Evolutionary conservation across 306 rosid species (phyloP).

Genomic region (Betula pendula): DNA sequence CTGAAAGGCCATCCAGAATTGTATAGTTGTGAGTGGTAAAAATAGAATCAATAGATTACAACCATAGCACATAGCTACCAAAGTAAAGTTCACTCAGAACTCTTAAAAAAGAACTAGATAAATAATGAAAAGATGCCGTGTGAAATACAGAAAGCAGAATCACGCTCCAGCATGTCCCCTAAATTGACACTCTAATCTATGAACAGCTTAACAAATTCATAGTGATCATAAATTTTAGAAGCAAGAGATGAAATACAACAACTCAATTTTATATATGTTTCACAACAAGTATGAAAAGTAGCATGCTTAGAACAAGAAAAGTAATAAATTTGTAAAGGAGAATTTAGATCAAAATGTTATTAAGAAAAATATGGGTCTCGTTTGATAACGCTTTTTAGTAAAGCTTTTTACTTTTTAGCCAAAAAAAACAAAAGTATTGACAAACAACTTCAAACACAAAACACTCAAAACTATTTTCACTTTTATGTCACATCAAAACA

Average conservation of each 20-base stretch:
- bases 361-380: background rate
- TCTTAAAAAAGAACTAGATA: background rate
- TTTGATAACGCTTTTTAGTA: no score
- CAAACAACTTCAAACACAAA: no score
- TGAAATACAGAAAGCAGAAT: background rate
- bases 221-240: background rate
- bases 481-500: no score
- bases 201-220: background rate
- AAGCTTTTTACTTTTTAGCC: no score
- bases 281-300: background rate
- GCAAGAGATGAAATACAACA: background rate
- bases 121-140: background rate
- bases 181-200: background rate
- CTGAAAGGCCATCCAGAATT: slow-evolving; percentile 51
- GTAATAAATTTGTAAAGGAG: background rate
- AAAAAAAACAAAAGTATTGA: no score
- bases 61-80: background rate
- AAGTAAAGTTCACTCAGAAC: background rate
- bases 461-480: no score
- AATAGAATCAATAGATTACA: background rate
- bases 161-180: background rate
- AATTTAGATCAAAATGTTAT: background rate
- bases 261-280: background rate
- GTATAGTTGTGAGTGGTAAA: slow-evolving; percentile 20
- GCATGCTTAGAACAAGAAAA: background rate